Evolutionary conservation across 179 eudicot species (phyloP).

Genomic region (Corrigiola litoralis): DNA sequence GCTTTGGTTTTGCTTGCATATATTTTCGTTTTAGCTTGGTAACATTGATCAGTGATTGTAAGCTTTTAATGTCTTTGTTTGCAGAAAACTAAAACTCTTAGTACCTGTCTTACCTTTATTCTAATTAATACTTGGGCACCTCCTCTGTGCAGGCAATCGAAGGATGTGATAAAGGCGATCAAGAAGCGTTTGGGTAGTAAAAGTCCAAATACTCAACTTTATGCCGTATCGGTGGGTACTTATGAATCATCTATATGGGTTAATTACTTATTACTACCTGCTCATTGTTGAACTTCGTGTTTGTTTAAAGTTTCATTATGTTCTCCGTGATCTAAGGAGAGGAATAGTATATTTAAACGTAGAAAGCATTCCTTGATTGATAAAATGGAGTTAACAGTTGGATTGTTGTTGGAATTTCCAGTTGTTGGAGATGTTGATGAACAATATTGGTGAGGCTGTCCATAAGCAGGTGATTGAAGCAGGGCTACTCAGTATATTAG

Average conservation of each 20-base stretch:
- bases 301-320: not conserved
- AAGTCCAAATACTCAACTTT: slow-evolving; percentile 63
- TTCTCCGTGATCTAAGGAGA: not conserved
- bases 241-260: not conserved
- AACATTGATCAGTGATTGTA: too few relatives aligned
- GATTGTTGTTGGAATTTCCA: slow-evolving; percentile 27
- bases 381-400: slow-evolving; percentile 5
- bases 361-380: not conserved
- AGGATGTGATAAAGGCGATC: slow-evolving; percentile 73
- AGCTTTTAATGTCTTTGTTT: too few relatives aligned
- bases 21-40: too few relatives aligned
- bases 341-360: too few relatives aligned
- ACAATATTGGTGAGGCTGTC: slow-evolving; percentile 85
- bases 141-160: slow-evolving; percentile 63
- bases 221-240: slow-evolving; percentile 69
- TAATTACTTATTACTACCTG: not conserved
- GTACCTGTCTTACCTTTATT: slow-evolving; percentile 7
- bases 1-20: too few relatives aligned
- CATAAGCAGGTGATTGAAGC: slow-evolving; percentile 87
- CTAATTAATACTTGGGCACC: not conserved
- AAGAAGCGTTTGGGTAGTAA: slow-evolving; percentile 82
- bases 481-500: slow-evolving; percentile 63
- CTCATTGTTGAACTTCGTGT: not conserved
- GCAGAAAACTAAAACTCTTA: too few relatives aligned
- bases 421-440: slow-evolving; percentile 93